Percentiles rank a stretch among this genome's conserved stretches.
Conservation (phyloP, 768 basidiomycete species). For the Pleurotus tuber-regium region DNA sequence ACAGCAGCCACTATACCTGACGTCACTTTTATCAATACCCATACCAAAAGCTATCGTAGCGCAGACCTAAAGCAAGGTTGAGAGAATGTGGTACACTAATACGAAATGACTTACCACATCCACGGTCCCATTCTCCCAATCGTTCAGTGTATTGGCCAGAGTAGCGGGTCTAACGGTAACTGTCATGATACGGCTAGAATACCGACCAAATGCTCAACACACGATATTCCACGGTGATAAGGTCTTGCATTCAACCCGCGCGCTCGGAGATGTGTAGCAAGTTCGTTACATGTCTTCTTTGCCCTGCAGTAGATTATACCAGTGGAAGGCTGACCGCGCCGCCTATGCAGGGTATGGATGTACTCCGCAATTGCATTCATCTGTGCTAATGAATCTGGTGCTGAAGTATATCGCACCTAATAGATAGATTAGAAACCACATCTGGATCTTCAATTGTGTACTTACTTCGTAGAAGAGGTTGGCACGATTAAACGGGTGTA, state of each 20-base stretch:
- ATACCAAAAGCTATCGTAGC: constrained; percentile 85
- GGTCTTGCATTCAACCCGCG: constrained; percentile 67
- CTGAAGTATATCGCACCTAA: constrained; percentile 63
- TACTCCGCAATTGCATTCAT: constrained; percentile 69
- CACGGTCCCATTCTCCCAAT: constrained; percentile 54
- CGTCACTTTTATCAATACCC: constrained; percentile 83
- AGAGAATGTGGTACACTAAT: not conserved
- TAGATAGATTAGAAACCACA: not conserved
- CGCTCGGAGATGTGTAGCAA: constrained; percentile 60
- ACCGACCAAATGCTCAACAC: not conserved
- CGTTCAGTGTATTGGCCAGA: constrained; percentile 60
- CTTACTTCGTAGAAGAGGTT: constrained; percentile 82
- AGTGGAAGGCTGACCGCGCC: constrained; percentile 57
- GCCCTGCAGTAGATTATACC: constrained; percentile 82
- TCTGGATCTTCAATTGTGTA: not conserved
- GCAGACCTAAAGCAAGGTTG: constrained; percentile 49
- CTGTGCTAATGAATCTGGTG: constrained; percentile 46
- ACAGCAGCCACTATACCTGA: constrained; percentile 51
- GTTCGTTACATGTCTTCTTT: constrained; percentile 61
- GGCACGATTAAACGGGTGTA: constrained; percentile 78
- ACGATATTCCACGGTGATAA: constrained; percentile 72
- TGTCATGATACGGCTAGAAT: not conserved
- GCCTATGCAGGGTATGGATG: constrained; percentile 58
- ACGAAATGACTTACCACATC: constrained; percentile 52
- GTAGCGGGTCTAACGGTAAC: constrained; percentile 34